Evolutionary conservation across 805 yeast genomes (phyloP).

Genomic region (Lachancea sp.): DNA sequence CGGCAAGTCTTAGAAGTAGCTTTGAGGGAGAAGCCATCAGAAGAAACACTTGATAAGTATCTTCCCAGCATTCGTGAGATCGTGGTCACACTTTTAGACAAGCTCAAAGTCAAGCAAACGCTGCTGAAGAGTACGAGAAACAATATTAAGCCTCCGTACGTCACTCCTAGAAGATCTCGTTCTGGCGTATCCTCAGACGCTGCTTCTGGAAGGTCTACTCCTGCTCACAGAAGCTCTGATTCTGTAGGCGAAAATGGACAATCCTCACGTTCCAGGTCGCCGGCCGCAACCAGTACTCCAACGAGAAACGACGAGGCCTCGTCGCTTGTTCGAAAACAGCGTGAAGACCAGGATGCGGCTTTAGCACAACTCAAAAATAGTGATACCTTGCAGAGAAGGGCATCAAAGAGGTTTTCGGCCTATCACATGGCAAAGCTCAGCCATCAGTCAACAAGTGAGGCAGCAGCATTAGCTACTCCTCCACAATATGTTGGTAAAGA

Average conservation of each 20-base stretch:
- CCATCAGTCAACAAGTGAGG: conserved; percentile 34
- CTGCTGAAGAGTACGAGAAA: conserved; percentile 28
- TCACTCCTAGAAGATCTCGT: conserved; percentile 2
- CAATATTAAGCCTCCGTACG: conserved; percentile 8
- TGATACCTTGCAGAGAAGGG: conserved; percentile 80
- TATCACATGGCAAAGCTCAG: conserved; percentile 80
- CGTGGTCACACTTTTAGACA: conserved; percentile 72
- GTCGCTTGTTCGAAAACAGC: conserved; percentile 9
- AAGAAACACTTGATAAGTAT: conserved; percentile 69
- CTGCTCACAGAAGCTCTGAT: background rate
- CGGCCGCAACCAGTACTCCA: conserved; percentile 9
- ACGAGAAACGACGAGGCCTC: conserved; percentile 11
- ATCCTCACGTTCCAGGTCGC: conserved; percentile 1
- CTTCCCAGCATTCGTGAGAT: conserved; percentile 82
- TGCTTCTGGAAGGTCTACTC: conserved; percentile 7
- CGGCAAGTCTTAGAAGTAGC: conserved; percentile 81
- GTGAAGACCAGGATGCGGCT: conserved; percentile 43
- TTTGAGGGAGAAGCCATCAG: conserved; percentile 76
- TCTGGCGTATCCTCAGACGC: background rate
- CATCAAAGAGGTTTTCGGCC: conserved; percentile 89
- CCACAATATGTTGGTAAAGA: background rate
- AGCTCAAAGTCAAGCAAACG: conserved; percentile 72
- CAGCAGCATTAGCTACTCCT: conserved; percentile 2
- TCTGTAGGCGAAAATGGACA: background rate
- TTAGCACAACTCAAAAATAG: conserved; percentile 74